These are phyloP conservation scores for Pelargonium citronellum DNA, from an alignment of 441 rosid genomes.

Conservation along the genomic window DNA sequence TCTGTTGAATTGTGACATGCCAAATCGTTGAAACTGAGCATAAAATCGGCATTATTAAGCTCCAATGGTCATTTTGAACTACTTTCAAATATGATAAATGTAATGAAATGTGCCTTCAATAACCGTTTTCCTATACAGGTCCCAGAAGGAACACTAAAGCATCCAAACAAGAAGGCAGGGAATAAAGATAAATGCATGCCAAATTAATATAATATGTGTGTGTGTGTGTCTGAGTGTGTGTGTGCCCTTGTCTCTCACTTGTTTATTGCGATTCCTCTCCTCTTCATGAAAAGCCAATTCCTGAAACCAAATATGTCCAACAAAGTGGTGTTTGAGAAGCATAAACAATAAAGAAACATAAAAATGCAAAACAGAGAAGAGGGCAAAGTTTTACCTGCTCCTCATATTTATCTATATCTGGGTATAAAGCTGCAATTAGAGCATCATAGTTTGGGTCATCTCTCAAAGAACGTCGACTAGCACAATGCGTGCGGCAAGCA, in stretches of 20 bases:
- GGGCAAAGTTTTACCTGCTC: conserved; percentile 52
- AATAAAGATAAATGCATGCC: conserved; percentile 1
- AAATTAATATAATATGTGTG: neutral
- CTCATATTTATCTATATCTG: conserved; percentile 74
- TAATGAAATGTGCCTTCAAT: conserved; percentile 8
- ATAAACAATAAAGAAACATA: conserved; percentile 10
- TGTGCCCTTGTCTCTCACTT: conserved; percentile 33
- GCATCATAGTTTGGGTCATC: conserved; percentile 92
- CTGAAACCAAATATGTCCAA: conserved; percentile 30
- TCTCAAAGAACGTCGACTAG: conserved; percentile 93
- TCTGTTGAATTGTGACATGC: no score
- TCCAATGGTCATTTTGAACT: no score
- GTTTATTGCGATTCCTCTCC: conserved; percentile 58
- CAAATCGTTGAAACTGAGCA: neutral
- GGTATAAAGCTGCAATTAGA: conserved; percentile 71
- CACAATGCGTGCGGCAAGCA: conserved; percentile 97
- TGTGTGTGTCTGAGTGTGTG: no score
- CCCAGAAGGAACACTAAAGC: conserved; percentile 8
- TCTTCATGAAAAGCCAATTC: conserved; percentile 62
- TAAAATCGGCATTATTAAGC: neutral
- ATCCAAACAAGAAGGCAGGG: conserved; percentile 10
- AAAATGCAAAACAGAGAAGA: conserved; percentile 9
- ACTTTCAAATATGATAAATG: neutral
- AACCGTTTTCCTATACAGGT: neutral
- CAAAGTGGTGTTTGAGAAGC: neutral